phyloP scores from a whole-genome alignment of 2,329 filamentous ascomycete species.

The Gnomoniopsis sp. region DNA sequence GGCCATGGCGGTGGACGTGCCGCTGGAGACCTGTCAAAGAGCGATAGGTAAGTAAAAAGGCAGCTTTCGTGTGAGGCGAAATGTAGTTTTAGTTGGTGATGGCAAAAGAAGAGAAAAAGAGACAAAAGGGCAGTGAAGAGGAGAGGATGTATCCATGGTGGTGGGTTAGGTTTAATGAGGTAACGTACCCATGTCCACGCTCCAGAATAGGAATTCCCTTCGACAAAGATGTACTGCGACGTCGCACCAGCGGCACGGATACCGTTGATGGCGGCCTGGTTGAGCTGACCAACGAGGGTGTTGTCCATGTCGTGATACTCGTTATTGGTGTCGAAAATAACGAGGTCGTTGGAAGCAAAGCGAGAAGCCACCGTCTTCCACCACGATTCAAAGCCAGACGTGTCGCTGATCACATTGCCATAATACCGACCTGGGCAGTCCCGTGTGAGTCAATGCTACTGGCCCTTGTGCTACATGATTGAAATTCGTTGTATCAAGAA shows the following conservation, averaged over 20 bases:
- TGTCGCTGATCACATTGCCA: slow-evolving; percentile 49
- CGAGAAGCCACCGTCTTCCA: slow-evolving; percentile 53
- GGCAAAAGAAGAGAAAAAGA: too few species aligned
- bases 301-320: slow-evolving; percentile 64
- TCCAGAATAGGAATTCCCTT: slow-evolving; percentile 53
- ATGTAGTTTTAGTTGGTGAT: too few species aligned
- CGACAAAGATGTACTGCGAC: slow-evolving; percentile 52
- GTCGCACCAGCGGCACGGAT: slow-evolving; percentile 59
- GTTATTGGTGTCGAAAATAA: slow-evolving; percentile 66
- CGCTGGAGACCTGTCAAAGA: slow-evolving; percentile 31
- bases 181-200: slow-evolving; percentile 40
- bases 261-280: slow-evolving; percentile 61
- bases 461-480: too few species aligned
- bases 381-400: slow-evolving; percentile 51
- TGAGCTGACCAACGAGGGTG: slow-evolving; percentile 54
- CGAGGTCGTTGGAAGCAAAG: slow-evolving; percentile 50
- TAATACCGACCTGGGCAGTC: slow-evolving; percentile 38
- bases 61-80: too few species aligned
- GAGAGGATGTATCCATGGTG: too few species aligned
- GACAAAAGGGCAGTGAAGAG: too few species aligned
- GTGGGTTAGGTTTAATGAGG: too few species aligned
- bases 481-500: too few species aligned
- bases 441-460: too few species aligned
- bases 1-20: slow-evolving; percentile 36
- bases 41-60: too few species aligned